Base-by-base conservation (phyloP, 2,329 filamentous ascomycete species). In the Exophiala mesophila region DNA sequence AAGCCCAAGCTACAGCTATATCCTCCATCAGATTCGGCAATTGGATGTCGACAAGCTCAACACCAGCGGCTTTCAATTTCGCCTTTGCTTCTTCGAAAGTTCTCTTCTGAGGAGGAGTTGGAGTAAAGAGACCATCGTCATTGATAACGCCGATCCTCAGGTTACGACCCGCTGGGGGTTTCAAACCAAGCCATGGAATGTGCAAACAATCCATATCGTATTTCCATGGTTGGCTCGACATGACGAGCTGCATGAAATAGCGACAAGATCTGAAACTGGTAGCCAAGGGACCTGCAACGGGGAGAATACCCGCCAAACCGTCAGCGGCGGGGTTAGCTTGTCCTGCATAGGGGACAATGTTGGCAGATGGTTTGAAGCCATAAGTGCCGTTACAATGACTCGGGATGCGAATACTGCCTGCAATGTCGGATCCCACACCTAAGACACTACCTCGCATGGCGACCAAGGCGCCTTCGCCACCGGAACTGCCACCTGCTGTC, bases 381-480 rank as follows among this genome's bases (percentile, higher is more conserved):
- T 72, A 74, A 2, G 73, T 50, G 0, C 70, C 71, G 41, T 67
- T 65, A 39, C 70, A 73, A 62, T 72, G 69, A 1, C 72, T 68
- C 0, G 67, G 67, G 10, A 69, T 56, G 3, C 67, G 62, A 35
- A 69, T 65, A 24, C 62, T 65, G 12, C 67, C 67, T 4, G 63
- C 66, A 34, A 82, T 69, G 59, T 83, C 80, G 0, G 78, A 82
- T 0, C 77, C 77, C 8, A 81, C 66, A 1, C 80, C 80, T 1
- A 83, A 53, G 34, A 77, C 65, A 20, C 68, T 74, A 0, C 79
- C 79, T 19, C 70, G 66, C 64, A 82, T 69, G 3, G 71, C 73
- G 15, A 82, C 50, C n/a, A 82, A 59, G 0, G 73, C 76, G 0
- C 71, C 78, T 57, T 83, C 80, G 7, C 82, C 82, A 12, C 82